Evolutionary conservation across 306 rosid species (phyloP).

Genomic region (Neltuma alba): DNA sequence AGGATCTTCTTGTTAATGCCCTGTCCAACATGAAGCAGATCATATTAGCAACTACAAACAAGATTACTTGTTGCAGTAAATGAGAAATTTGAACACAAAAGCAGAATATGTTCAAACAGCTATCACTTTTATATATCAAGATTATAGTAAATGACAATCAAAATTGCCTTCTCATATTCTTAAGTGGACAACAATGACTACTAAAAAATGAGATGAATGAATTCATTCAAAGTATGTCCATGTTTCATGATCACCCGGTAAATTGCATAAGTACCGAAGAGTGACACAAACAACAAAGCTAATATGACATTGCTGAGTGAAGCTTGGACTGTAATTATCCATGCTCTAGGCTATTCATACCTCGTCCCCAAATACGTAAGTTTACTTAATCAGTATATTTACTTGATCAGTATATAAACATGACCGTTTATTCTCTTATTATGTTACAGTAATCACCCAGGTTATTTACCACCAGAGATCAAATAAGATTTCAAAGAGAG

Average conservation of each 20-base stretch:
- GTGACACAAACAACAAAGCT: background rate
- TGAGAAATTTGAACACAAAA: background rate
- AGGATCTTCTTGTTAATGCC: constrained; percentile 60
- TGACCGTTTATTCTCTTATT: background rate
- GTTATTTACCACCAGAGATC: background rate
- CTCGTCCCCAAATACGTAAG: background rate
- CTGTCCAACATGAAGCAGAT: constrained; percentile 44
- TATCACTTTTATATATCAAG: background rate
- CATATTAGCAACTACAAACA: background rate
- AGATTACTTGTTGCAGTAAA: background rate
- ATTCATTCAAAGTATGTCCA: background rate
- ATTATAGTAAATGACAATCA: background rate
- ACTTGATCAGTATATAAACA: too few relatives aligned
- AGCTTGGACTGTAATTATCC: background rate
- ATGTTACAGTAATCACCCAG: background rate
- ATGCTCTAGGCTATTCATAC: background rate
- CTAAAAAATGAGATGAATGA: background rate
- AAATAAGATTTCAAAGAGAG: background rate
- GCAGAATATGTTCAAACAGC: background rate
- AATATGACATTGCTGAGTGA: background rate
- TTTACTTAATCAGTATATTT: background rate
- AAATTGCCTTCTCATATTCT: background rate
- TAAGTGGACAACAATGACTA: background rate
- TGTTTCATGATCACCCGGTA: background rate
- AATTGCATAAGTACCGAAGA: background rate